phyloP scores from a whole-genome alignment of 2,329 filamentous ascomycete genomes.

The Trichoderma guizhouense region DNA sequence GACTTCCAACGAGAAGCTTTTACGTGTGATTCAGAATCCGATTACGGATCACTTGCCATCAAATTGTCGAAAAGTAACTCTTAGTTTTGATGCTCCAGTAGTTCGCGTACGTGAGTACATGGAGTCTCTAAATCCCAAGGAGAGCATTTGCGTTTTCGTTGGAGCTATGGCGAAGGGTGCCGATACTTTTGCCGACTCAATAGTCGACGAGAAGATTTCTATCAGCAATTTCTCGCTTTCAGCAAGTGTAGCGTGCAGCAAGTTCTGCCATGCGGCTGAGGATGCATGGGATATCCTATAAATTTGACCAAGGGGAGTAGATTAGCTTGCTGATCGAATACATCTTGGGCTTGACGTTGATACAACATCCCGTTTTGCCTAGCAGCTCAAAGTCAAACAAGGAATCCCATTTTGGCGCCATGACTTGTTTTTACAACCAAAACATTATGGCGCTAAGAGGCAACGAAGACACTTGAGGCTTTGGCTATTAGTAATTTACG shows the following conservation, averaged over 20 bases:
- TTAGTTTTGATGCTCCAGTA: conserved; percentile 88
- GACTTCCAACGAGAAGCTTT: conserved; percentile 93
- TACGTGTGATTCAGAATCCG: conserved; percentile 96
- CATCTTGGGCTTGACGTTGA: conserved; percentile 49
- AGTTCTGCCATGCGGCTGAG: conserved; percentile 97
- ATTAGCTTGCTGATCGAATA: conserved; percentile 19
- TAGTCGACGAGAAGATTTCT: conserved; percentile 94
- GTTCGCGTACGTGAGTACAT: conserved; percentile 89
- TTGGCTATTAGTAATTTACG: neutral
- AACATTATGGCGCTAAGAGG: conserved; percentile 5
- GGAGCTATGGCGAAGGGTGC: conserved; percentile 97
- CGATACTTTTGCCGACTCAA: conserved; percentile 90
- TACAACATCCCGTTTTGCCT: conserved; percentile 64
- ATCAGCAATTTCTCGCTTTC: conserved; percentile 98
- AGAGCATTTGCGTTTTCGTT: conserved; percentile 97
- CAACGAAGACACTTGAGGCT: neutral
- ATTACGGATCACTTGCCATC: conserved; percentile 95
- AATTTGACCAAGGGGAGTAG: conserved; percentile 24
- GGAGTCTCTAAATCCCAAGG: conserved; percentile 69
- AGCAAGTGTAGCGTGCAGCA: conserved; percentile 97
- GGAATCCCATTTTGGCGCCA: conserved; percentile 1
- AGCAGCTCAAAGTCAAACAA: neutral
- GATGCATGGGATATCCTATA: conserved; percentile 94
- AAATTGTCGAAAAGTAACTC: conserved; percentile 95
- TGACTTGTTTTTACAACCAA: conserved; percentile 14